Conservation (phyloP, 345 rosid species). For the Orychophragmus violaceus region DNA sequence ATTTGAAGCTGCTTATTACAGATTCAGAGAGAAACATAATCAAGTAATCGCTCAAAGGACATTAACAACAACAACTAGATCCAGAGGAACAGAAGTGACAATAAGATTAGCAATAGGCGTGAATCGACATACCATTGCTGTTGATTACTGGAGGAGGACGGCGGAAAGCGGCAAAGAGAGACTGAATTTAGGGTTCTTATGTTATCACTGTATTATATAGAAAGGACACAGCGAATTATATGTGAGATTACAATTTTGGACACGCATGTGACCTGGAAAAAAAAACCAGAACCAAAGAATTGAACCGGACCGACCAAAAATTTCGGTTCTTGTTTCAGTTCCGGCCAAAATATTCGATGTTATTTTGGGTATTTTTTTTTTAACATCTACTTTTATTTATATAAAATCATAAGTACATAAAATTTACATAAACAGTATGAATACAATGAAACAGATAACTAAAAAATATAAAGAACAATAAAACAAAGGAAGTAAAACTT, state of each 20-base stretch:
- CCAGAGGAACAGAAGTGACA: neutral
- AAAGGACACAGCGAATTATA: neutral
- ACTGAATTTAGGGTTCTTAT: conserved; percentile 10
- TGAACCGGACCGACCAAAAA: no score
- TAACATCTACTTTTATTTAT: no score
- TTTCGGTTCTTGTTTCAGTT: no score
- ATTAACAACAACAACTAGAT: neutral
- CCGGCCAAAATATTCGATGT: no score
- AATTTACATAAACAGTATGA: no score
- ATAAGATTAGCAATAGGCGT: neutral
- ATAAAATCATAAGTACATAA: no score
- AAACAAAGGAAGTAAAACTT: no score
- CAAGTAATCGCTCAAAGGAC: neutral
- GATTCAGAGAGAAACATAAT: neutral
- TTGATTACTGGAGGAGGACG: conserved; percentile 10
- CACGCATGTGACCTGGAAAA: no score
- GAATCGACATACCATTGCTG: conserved; percentile 9
- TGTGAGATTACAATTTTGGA: conserved; percentile 4
- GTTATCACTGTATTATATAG: conserved; percentile 11
- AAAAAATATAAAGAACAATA: no score
- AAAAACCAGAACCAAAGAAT: no score
- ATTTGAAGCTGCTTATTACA: neutral
- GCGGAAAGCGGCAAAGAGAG: conserved; percentile 2
- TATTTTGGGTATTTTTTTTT: no score
- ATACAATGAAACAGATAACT: no score